Percentiles rank a stretch among this genome's conserved stretches.
Conservation (phyloP, 129 eudicot species). For the Flaveria brownii region DNA sequence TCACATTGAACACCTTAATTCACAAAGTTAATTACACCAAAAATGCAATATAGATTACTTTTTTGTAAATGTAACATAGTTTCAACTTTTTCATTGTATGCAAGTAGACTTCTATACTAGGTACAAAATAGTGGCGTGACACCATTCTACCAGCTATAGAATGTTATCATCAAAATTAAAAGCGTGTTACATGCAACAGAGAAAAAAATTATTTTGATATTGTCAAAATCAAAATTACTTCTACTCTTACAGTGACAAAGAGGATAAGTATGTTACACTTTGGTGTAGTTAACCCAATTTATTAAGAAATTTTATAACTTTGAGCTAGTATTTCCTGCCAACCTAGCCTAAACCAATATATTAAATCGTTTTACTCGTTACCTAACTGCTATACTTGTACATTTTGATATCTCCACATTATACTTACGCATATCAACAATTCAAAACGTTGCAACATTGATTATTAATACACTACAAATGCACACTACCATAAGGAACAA, state of each 20-base stretch:
- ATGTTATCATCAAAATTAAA: neutral
- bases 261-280: neutral
- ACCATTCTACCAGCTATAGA: neutral
- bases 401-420: neutral
- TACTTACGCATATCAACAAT: neutral
- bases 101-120: neutral
- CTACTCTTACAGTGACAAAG: neutral
- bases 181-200: neutral
- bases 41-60: neutral
- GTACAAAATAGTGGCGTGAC: too few relatives aligned
- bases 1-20: neutral
- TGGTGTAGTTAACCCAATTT: neutral
- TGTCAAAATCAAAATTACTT: too few relatives aligned
- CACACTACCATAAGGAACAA: neutral
- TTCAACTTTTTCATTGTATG: neutral
- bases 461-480: neutral
- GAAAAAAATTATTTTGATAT: too few relatives aligned
- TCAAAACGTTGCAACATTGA: neutral
- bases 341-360: neutral
- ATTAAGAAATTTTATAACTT: neutral
- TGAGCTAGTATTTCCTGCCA: neutral
- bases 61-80: neutral
- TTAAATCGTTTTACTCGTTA: neutral
- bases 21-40: neutral
- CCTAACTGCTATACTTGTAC: neutral